A percentile compares a stretch with the other conserved stretches of the same genome.
These are phyloP conservation scores for Pestalotiopsis sp. DNA, from an alignment of 2,329 filamentous ascomycete genomes.

Conservation along the genomic window DNA sequence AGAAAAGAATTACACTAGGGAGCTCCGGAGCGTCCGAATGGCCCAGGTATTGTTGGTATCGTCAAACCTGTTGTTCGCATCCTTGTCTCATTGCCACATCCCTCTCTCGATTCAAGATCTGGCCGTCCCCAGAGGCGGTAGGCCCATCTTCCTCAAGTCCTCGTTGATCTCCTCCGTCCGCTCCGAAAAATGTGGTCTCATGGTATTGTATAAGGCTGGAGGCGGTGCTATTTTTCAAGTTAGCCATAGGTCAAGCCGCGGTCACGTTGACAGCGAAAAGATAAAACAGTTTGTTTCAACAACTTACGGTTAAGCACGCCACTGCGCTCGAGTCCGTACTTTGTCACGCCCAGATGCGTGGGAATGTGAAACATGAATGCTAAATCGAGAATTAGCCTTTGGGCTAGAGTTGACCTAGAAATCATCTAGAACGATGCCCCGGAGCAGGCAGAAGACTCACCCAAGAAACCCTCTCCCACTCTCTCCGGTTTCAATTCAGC, in stretches of 20 bases:
- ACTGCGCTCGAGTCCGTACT: constrained; percentile 22
- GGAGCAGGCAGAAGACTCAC: constrained; percentile 15
- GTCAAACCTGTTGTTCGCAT: neutral
- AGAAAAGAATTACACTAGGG: neutral
- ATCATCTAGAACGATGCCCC: constrained; percentile 2
- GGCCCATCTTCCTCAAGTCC: constrained; percentile 17
- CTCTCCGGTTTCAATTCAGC: constrained; percentile 22
- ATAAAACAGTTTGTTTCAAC: neutral
- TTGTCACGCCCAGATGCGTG: constrained; percentile 27
- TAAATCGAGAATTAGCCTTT: constrained; percentile 8
- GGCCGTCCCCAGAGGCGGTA: constrained; percentile 1
- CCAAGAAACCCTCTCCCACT: constrained; percentile 25
- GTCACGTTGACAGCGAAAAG: neutral
- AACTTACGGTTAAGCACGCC: constrained; percentile 21
- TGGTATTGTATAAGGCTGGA: constrained; percentile 22
- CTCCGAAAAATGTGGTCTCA: constrained; percentile 24
- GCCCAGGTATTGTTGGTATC: neutral
- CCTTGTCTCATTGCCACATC: neutral
- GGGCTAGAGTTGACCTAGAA: neutral
- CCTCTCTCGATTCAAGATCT: neutral
- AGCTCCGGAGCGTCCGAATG: neutral
- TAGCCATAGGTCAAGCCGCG: neutral
- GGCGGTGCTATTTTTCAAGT: constrained; percentile 17
- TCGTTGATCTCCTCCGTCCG: constrained; percentile 20
- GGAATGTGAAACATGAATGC: constrained; percentile 31